A percentile compares a stretch with the other conserved stretches of the same genome.
phyloP scores from a whole-genome alignment of 352 stramenopile genomes.

The Aphanomyces euteiches region DNA sequence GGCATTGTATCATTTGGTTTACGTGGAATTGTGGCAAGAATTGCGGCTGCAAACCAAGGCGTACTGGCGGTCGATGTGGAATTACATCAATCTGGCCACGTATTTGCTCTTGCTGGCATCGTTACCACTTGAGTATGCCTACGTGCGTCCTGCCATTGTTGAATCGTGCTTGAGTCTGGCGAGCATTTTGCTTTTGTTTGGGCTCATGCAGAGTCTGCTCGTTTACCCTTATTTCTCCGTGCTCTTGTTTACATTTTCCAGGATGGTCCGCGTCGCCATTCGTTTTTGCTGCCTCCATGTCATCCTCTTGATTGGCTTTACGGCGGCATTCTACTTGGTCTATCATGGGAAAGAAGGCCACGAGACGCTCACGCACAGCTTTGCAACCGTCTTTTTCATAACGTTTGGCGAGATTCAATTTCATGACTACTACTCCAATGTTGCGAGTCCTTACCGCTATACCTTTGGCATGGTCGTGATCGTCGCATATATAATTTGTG shows the following conservation, averaged over 20 bases:
- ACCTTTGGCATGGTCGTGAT: slow-evolving; percentile 45
- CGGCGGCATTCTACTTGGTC: slow-evolving; percentile 44
- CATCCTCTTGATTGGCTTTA: slow-evolving; percentile 49
- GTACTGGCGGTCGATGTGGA: slow-evolving; percentile 58
- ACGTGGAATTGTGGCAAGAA: slow-evolving; percentile 60
- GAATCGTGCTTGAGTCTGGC: slow-evolving; percentile 52
- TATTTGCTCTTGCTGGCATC: slow-evolving; percentile 47
- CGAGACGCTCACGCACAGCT: slow-evolving; percentile 44
- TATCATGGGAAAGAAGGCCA: slow-evolving; percentile 46
- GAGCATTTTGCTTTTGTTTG: slow-evolving; percentile 51
- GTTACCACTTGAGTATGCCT: slow-evolving; percentile 46
- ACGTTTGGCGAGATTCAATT: slow-evolving; percentile 60
- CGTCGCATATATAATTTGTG: slow-evolving; percentile 49
- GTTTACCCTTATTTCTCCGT: slow-evolving; percentile 59
- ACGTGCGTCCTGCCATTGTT: slow-evolving; percentile 29
- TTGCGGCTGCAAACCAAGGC: slow-evolving; percentile 40
- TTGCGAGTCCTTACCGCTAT: slow-evolving; percentile 41
- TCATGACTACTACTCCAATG: slow-evolving; percentile 48
- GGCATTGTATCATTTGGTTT: slow-evolving; percentile 50
- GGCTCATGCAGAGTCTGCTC: slow-evolving; percentile 52
- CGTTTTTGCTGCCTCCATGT: slow-evolving; percentile 56
- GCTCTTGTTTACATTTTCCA: slow-evolving; percentile 59
- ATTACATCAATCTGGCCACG: slow-evolving; percentile 49
- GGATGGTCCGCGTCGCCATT: slow-evolving; percentile 54
- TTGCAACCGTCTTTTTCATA: slow-evolving; percentile 54